Percentiles rank a stretch among this genome's conserved stretches.
Evolutionary conservation across 2,329 filamentous ascomycete species (phyloP).

Genomic region (Aspergillus pseudoviridinutans): DNA sequence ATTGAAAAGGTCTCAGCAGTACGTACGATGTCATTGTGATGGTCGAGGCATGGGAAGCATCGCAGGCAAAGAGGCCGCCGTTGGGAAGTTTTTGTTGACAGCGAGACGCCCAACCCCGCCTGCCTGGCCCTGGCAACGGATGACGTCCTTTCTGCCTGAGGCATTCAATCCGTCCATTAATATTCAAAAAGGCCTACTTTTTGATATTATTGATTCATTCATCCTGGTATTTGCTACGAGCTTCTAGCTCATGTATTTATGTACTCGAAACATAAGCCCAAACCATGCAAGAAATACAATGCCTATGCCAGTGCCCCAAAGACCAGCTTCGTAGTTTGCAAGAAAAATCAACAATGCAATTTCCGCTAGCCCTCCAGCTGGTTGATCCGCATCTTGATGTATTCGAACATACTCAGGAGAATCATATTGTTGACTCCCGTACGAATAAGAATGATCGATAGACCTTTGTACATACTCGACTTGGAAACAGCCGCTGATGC

Average conservation of each 20-base stretch:
- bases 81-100: conserved; percentile 26
- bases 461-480: conserved; percentile 45
- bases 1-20: background rate
- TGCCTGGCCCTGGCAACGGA: conserved; percentile 30
- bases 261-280: conserved; percentile 12
- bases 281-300: conserved; percentile 1
- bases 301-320: background rate
- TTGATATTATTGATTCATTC: background rate
- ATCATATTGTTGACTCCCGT: conserved; percentile 49
- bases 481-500: conserved; percentile 37
- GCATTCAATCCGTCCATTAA: conserved; percentile 6
- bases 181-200: background rate
- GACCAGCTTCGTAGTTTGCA: background rate
- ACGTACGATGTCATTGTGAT: conserved; percentile 36
- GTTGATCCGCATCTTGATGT: conserved; percentile 43
- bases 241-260: conserved; percentile 18
- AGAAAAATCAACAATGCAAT: conserved; percentile 7
- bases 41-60: conserved; percentile 6
- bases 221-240: conserved; percentile 22
- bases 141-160: conserved; percentile 29
- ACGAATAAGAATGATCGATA: conserved; percentile 46
- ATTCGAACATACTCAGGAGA: conserved; percentile 45
- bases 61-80: conserved; percentile 9
- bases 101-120: conserved; percentile 23
- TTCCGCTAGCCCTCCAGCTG: conserved; percentile 24